These are phyloP conservation scores for Naganishia friedmannii DNA, from an alignment of 768 basidiomycete species.

Conservation along the genomic window DNA sequence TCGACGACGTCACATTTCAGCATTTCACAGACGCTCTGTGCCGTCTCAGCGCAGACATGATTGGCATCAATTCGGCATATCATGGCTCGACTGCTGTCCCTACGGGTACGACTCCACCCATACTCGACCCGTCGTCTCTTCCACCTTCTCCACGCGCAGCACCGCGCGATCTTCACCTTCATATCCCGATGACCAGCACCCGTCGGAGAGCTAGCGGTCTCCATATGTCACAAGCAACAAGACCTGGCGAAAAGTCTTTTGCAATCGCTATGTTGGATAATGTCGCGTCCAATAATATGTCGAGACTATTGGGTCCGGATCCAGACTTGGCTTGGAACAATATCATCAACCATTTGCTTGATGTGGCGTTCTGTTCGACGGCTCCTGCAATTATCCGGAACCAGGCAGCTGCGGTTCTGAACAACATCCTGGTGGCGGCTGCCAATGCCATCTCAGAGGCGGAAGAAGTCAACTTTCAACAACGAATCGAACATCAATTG, in stretches of 20 bases:
- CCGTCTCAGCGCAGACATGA: slow-evolving; percentile 85
- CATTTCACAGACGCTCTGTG: slow-evolving; percentile 77
- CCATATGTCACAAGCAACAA: slow-evolving; percentile 72
- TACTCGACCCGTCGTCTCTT: slow-evolving; percentile 26
- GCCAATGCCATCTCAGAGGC: slow-evolving; percentile 34
- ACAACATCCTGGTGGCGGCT: slow-evolving; percentile 75
- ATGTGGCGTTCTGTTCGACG: slow-evolving; percentile 65
- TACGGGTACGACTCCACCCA: slow-evolving; percentile 20
- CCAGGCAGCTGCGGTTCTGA: slow-evolving; percentile 82
- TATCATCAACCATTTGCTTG: slow-evolving; percentile 74
- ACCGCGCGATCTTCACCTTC: slow-evolving; percentile 30
- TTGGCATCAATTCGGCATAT: slow-evolving; percentile 60
- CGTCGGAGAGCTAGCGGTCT: slow-evolving; percentile 78
- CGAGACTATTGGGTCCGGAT: slow-evolving; percentile 68
- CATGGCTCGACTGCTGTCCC: neutral
- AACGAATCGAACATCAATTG: slow-evolving; percentile 74
- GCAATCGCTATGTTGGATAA: slow-evolving; percentile 81
- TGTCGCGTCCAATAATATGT: slow-evolving; percentile 73
- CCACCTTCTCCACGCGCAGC: slow-evolving; percentile 21
- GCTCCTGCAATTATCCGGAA: slow-evolving; percentile 74
- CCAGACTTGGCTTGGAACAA: slow-evolving; percentile 81
- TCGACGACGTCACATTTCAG: slow-evolving; percentile 78
- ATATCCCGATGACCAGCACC: slow-evolving; percentile 55
- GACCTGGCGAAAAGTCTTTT: slow-evolving; percentile 69
- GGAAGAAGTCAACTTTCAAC: slow-evolving; percentile 51